A percentile compares a stretch with the other conserved stretches of the same genome.
Conservation (phyloP, 2,329 filamentous ascomycete genomes). For the Trichoderma citrinoviride region DNA sequence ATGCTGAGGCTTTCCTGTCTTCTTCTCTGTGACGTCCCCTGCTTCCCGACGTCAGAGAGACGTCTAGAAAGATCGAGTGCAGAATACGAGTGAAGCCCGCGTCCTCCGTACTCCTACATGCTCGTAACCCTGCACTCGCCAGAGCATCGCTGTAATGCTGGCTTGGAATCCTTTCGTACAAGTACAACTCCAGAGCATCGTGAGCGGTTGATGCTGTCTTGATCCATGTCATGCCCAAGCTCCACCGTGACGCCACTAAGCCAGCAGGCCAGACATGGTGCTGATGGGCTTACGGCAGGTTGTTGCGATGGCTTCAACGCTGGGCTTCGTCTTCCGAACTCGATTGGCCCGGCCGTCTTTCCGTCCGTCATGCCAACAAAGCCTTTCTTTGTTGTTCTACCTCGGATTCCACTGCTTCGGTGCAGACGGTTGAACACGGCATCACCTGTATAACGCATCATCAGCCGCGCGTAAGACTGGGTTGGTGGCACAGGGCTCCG, state of each 20-base stretch:
- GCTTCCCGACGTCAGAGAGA: not conserved
- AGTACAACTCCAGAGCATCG: not conserved
- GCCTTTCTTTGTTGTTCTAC: not conserved
- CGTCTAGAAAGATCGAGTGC: too few species aligned
- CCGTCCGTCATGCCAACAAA: not conserved
- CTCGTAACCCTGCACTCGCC: not conserved
- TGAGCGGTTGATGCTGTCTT: not conserved
- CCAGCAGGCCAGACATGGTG: constrained; percentile 11
- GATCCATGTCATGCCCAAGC: constrained; percentile 4
- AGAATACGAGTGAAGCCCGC: too few species aligned
- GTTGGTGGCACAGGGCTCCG: not conserved
- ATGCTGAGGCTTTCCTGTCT: not conserved
- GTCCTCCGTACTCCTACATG: not conserved
- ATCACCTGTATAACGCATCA: not conserved
- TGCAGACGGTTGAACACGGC: not conserved
- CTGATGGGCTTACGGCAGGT: constrained; percentile 18
- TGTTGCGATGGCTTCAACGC: not conserved
- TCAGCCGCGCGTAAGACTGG: constrained; percentile 1
- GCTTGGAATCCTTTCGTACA: not conserved
- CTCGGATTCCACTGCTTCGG: constrained; percentile 2
- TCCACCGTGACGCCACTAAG: constrained; percentile 15
- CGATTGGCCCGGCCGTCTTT: not conserved
- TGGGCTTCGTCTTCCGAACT: not conserved
- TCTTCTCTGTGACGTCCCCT: not conserved
- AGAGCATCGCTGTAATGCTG: not conserved